Base-by-base conservation (phyloP, 352 stramenopile genomes). In the Globisporangium acanthophoron region DNA sequence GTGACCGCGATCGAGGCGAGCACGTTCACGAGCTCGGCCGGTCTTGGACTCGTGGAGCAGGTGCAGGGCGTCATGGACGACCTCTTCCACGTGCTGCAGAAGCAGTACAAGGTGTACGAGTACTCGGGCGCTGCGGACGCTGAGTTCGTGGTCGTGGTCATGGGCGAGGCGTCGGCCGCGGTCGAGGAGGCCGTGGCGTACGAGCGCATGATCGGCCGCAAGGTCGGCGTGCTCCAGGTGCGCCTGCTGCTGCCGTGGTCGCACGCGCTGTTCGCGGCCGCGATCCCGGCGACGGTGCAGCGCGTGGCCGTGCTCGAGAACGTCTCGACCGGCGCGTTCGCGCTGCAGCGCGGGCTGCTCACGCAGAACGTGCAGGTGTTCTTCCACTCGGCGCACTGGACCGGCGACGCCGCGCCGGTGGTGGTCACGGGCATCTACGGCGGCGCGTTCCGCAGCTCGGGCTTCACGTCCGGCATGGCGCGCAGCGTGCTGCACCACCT, bases 21-120 rank as follows among this genome's bases (percentile, higher is more conserved):
- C 27, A 61, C 64, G 24, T 60, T 49, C 27, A 51, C 44, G 8
- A 29, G 40, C 35, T 15, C 48, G 9, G n/a, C 67, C 4, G 45
- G 59, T 41, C 41, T 59, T 31, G 69, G 70, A 21, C 68, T 74
- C 21, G 79, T 74, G n/a, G 74, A 92, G 50, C 76, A 90, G 52
- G 68, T 94, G 54, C 78, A 92, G 65, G 46, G 47, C 20, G 76
- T 88, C 40, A 90, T 92, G 80, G 72, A 91, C 69, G 74, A 87
- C 48, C 66, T 90, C 12, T 88, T 80, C 62, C 73, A 80, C 39
- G 80, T 88, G 35, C 72, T 89, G 29, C 78, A 88, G 65, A 76
- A 78, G 53, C 78, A 91, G 65, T 92, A 92, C 71, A 74, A 78
- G 21, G 70, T 93, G 49, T 92, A 89, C 70, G 85, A 94, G 65